Evolutionary conservation across 768 basidiomycete species (phyloP).

Genomic region (Thelephora ganbajun): DNA sequence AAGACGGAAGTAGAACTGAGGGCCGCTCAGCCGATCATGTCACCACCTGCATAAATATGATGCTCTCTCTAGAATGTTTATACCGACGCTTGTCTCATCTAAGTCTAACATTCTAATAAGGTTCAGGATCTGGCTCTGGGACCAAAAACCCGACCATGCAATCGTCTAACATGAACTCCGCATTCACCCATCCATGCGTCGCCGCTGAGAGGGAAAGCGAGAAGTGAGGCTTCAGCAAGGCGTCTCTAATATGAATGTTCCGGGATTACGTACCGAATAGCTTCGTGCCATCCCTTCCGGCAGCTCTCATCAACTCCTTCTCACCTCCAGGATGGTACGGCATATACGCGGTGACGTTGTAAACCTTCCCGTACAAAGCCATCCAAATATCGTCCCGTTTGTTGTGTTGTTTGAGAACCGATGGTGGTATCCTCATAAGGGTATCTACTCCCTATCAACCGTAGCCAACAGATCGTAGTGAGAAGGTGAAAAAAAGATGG

Average conservation of each 20-base stretch:
- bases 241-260: neutral
- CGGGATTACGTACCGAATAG: conserved; percentile 69
- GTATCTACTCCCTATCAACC: conserved; percentile 50
- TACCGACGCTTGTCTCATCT: too few relatives aligned
- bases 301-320: conserved; percentile 87
- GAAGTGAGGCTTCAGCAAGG: neutral
- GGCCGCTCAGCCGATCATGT: too few relatives aligned
- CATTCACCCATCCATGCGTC: conserved; percentile 95
- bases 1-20: too few relatives aligned
- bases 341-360: conserved; percentile 90
- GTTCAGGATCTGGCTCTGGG: conserved; percentile 35
- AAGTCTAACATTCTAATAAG: neutral
- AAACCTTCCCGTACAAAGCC: conserved; percentile 84
- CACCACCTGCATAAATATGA: too few relatives aligned
- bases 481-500: neutral
- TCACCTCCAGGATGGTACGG: conserved; percentile 91
- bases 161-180: conserved; percentile 89
- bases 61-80: too few relatives aligned
- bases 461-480: conserved; percentile 1
- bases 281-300: conserved; percentile 89
- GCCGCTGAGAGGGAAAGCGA: conserved; percentile 32
- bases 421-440: conserved; percentile 58
- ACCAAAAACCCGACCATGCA: conserved; percentile 89
- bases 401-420: conserved; percentile 68
- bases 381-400: conserved; percentile 87